Conservation (phyloP, 345 rosid species). For the Camelina neglecta region DNA sequence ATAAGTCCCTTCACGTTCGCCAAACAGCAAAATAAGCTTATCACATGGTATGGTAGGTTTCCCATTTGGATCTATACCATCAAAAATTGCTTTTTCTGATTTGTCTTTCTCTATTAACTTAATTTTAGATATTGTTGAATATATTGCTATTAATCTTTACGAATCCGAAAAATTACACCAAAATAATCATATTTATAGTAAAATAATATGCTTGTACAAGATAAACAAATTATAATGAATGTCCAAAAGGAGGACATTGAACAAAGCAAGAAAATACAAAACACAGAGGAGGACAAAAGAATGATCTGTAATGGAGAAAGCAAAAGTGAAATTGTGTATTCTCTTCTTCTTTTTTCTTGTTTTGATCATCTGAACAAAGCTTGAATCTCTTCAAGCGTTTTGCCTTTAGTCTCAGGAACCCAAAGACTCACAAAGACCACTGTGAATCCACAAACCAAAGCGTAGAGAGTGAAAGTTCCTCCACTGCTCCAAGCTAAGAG, state of each 20-base stretch:
- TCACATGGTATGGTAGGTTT: constrained; percentile 22
- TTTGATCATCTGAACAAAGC: constrained; percentile 77
- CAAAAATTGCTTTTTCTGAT: not conserved
- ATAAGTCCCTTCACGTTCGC: constrained; percentile 9
- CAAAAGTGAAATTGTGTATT: constrained; percentile 13
- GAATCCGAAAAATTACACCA: constrained; percentile 20
- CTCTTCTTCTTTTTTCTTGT: constrained; percentile 11
- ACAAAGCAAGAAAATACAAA: constrained; percentile 29
- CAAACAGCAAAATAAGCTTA: constrained; percentile 17
- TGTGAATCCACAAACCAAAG: constrained; percentile 64
- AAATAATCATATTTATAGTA: not conserved
- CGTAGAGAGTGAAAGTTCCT: constrained; percentile 86
- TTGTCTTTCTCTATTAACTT: not conserved
- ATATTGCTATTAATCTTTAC: constrained; percentile 15
- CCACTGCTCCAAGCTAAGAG: constrained; percentile 83
- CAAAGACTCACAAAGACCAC: constrained; percentile 63
- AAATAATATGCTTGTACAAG: constrained; percentile 37
- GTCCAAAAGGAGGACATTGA: constrained; percentile 15
- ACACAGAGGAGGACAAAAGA: constrained; percentile 33
- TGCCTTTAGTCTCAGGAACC: constrained; percentile 97
- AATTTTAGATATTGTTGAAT: not conserved
- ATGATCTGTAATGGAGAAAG: constrained; percentile 30
- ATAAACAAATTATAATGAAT: constrained; percentile 29
- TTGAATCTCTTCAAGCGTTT: constrained; percentile 91
- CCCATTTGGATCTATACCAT: constrained; percentile 10